Evolutionary conservation across 129 eudicot species (phyloP), one percentile per base, ranked within the genome.

Genomic region (Artemisia argyi): DNA sequence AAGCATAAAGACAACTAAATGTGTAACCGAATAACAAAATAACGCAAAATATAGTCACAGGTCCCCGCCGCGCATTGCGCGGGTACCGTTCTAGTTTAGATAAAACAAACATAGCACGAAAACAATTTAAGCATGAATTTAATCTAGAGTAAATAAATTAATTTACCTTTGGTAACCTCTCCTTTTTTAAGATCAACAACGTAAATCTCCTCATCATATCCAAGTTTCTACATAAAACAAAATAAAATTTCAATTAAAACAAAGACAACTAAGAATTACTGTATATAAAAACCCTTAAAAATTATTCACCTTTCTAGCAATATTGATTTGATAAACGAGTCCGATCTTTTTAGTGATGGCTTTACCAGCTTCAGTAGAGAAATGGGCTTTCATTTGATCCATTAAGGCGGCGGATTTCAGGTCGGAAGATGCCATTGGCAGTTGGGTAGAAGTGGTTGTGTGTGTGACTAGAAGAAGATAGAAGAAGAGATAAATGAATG

Each of bases 101-200:
- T 35, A 35, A 35, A 65, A 20, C 59, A 66, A 24, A 54, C 39
- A n/a, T 48, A 73, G 32, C 53, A 28, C 8, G 51, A 49, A 72
- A 47, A 72, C 30, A 5, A 32, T 32, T 32, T 0, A 20, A 20
- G 22, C 22, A 20, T 35, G 0, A 35, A 26, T 26, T 39, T 7
- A 39, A 39, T 39, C 44, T 39, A 7, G 11, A 18, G 19, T 13
- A 51, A 10, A 4, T 57, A 0, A 14, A 20, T 11, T 1, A 30
- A 17, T 58, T 7, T 14, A 94, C 99, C 99, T 90, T 90, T 86
- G 52, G 86, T 88, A 77, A 94, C 94, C 73, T 94, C 99, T 65
- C 99, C 99, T 78, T 94, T 94, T 78, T 94, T 94, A 56, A 94
- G 90, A 84, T 94, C 99, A 72, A 94, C 93, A 16, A 89, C 95